Conservation (phyloP, 2,329 filamentous ascomycete genomes). For the Amauroascus niger region DNA sequence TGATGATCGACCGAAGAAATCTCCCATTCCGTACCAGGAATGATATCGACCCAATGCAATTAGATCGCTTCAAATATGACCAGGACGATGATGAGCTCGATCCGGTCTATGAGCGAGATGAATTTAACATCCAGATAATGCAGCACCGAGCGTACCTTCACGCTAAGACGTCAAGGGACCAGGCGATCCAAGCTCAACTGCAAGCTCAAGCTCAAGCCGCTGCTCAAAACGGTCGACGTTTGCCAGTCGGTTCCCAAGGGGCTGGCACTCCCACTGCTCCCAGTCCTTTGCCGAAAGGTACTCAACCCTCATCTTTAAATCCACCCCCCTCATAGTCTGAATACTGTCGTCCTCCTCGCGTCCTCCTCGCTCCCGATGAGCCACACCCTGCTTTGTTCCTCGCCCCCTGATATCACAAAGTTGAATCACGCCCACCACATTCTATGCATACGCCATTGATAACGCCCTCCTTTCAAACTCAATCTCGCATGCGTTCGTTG, state of each 20-base stretch:
- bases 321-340: slow-evolving; percentile 9
- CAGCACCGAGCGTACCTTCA: slow-evolving; percentile 46
- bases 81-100: slow-evolving; percentile 66
- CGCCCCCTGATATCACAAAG: not conserved
- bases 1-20: slow-evolving; percentile 80
- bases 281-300: slow-evolving; percentile 19
- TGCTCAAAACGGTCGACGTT: slow-evolving; percentile 22
- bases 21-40: slow-evolving; percentile 46
- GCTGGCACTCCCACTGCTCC: slow-evolving; percentile 3
- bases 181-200: slow-evolving; percentile 35
- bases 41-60: slow-evolving; percentile 40
- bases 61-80: slow-evolving; percentile 78
- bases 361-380: not conserved
- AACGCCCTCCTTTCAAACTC: not conserved
- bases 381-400: not conserved
- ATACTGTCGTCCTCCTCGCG: slow-evolving; percentile 10
- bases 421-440: not conserved
- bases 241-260: slow-evolving; percentile 26
- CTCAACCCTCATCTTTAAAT: slow-evolving; percentile 19
- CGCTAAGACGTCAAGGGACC: slow-evolving; percentile 33
- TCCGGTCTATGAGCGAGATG: slow-evolving; percentile 65
- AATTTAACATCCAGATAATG: slow-evolving; percentile 50
- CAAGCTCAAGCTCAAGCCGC: slow-evolving; percentile 34
- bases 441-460: not conserved
- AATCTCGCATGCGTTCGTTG: not conserved